Conservation (phyloP, 2,329 filamentous ascomycete genomes). For the Colletotrichum australisinense region DNA sequence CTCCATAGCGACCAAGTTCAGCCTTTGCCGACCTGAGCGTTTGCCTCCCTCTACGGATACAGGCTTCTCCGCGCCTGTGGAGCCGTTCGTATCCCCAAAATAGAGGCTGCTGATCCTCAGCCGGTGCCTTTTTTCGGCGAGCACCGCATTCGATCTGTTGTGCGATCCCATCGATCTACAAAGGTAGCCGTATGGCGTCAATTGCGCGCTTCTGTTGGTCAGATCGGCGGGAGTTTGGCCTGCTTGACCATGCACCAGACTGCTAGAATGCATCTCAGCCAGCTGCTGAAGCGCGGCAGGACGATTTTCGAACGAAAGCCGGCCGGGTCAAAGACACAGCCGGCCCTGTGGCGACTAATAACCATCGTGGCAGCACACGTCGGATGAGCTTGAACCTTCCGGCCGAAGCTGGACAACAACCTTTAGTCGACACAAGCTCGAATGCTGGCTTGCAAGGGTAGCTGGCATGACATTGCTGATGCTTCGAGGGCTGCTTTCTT, state of each 20-base stretch:
- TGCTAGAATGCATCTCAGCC: neutral
- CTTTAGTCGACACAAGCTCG: neutral
- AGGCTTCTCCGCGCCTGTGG: constrained; percentile 15
- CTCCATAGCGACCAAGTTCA: neutral
- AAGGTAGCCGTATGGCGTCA: constrained; percentile 17
- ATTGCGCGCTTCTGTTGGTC: constrained; percentile 15
- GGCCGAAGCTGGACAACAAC: neutral
- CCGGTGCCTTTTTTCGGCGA: constrained; percentile 2
- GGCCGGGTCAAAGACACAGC: neutral
- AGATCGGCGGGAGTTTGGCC: constrained; percentile 17
- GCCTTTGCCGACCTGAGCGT: neutral
- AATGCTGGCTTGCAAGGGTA: neutral
- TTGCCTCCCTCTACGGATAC: constrained; percentile 6
- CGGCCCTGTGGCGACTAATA: constrained; percentile 6
- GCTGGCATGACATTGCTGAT: neutral
- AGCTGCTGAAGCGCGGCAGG: neutral
- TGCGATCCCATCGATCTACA: constrained; percentile 22
- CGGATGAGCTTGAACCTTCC: neutral
- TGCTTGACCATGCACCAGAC: constrained; percentile 1
- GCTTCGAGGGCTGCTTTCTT: neutral
- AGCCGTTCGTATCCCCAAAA: constrained; percentile 22
- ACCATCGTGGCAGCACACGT: constrained; percentile 6
- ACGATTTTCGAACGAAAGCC: neutral
- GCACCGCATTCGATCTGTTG: constrained; percentile 8
- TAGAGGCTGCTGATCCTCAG: constrained; percentile 12